Base-by-base conservation (phyloP, 108 stramenopile genomes). In the Nitzschia palea region DNA sequence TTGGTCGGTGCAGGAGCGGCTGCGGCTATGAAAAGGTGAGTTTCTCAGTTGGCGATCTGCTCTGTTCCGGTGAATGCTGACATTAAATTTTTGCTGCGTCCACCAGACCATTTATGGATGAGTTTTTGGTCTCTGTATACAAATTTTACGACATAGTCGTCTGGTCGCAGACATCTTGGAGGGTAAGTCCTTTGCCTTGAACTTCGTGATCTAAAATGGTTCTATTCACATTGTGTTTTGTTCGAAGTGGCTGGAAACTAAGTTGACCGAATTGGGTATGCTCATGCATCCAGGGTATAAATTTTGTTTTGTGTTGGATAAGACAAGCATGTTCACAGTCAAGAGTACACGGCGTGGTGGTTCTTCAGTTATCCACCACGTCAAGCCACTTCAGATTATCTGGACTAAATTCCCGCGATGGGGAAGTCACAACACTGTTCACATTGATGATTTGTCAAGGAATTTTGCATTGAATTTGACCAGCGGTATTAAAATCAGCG, bases 371-470 rank as follows among this genome's bases (percentile, higher is more conserved):
- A 65, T 77, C 14, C 93, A 95, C 77, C 78, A 93, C 58, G 97
- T 98, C 29, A 98, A 98, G 56, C 96, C 98, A 2, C 68, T 98
- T 43, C 95, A 97, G 70, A 85, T 98, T n/a, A 98, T 98, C 44
- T 98, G 98, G 98, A 62, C 71, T 45, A 98, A 98, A 68, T 91
- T 95, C 67, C 83, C 93, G 17, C 71, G 70, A 26, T 98, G 93
- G 94, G 74, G 77, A 18, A 63, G 76, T 12, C 79, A 86, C 62
- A 97, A 96, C 71, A 96, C 95, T 6, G 86, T 96, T 0, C 98
- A 98, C 74, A 58, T 98, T 2, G 98, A 98, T 73, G 98, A 98
- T 65, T 76, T 98, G 32, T 63, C 80, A 3, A 71, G 96, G 3
- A 98, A 98, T 60, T 98, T 98, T 71, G 98, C 96, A 0, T 76